Evolutionary conservation across 768 basidiomycete genomes (phyloP), one percentile per base, ranked within the genome.

Genomic region (Boletus subparvulus): DNA sequence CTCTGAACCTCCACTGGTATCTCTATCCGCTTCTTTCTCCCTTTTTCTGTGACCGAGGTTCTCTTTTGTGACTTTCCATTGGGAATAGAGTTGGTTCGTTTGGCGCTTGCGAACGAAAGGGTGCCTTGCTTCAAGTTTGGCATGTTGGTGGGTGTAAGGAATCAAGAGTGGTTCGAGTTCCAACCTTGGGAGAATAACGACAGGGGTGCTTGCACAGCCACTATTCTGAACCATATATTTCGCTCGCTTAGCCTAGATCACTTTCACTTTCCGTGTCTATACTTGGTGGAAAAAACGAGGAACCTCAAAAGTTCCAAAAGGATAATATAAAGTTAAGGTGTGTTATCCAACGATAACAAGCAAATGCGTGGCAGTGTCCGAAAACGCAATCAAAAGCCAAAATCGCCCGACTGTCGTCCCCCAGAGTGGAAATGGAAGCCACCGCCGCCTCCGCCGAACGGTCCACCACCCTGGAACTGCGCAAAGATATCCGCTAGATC

Each of bases 401-500:
- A 69, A 21, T 63, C 65, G 28, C 39, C 49, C 2, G 58, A 51
- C 3, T 21, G 56, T 35, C 11, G 49, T 37, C 59, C 44, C 4
- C 60, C 61, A n/a, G 47, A 1, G 11, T 69, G 71, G 52, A 71
- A 71, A 36, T 39, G 71, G 60, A 71, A 71, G 2, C 75, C 71
- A 2, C 75, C 72, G 37, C 73, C 66, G 37, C 73, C 66, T 21
- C 74, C 69, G 3, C 62, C 66, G 17, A 67, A 66, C 26, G 66
- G 66, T 11, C 65, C 61, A 2, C 69, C 73, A 9, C 83, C 81
- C 35, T 80, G 77, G 68, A 88, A 86, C 58, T 85, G 82, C 1
- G 85, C 77, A 67, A 90, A 87, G 3, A 89, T 61, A 41, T 87
- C 81, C 0, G 85, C 78, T 4, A 90, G 54, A 67, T 90, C 86